Evolutionary conservation across 2,329 filamentous ascomycete genomes (phyloP).

Genomic region (Gremmenia infestans): DNA sequence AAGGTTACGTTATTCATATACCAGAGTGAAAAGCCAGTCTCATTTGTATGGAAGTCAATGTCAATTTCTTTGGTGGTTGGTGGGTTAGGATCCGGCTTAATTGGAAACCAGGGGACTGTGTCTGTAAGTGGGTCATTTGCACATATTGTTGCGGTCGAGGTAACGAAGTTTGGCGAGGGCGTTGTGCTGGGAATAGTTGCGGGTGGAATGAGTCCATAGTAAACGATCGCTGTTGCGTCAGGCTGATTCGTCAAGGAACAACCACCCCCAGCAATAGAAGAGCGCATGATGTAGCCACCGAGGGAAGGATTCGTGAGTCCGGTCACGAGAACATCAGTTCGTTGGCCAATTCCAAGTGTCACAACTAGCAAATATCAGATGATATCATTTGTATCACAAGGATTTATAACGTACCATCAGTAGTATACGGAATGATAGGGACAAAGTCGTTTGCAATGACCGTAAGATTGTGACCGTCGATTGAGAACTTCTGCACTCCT

Average conservation of each 20-base stretch:
- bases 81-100: conserved; percentile 15
- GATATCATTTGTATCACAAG: too few species aligned
- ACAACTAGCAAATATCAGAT: conserved; percentile 34
- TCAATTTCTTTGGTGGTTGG: conserved; percentile 18
- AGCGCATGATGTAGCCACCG: conserved; percentile 50
- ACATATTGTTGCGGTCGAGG: too few species aligned
- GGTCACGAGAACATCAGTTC: conserved; percentile 39
- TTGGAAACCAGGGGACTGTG: conserved; percentile 20
- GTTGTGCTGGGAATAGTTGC: too few species aligned
- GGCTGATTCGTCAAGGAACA: conserved; percentile 45
- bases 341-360: conserved; percentile 54
- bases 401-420: not conserved
- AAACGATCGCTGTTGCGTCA: conserved; percentile 53
- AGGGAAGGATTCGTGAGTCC: conserved; percentile 35
- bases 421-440: conserved; percentile 29
- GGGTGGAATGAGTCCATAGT: conserved; percentile 41
- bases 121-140: conserved; percentile 28
- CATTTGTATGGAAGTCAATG: conserved; percentile 44
- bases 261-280: conserved; percentile 35
- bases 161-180: too few species aligned
- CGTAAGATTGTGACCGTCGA: conserved; percentile 48
- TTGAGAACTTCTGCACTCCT: conserved; percentile 40
- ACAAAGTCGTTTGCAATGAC: conserved; percentile 60
- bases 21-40: conserved; percentile 45
- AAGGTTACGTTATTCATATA: conserved; percentile 39